Base-by-base conservation (phyloP, 2,329 filamentous ascomycete genomes). In the Harringtonia lauricola region DNA sequence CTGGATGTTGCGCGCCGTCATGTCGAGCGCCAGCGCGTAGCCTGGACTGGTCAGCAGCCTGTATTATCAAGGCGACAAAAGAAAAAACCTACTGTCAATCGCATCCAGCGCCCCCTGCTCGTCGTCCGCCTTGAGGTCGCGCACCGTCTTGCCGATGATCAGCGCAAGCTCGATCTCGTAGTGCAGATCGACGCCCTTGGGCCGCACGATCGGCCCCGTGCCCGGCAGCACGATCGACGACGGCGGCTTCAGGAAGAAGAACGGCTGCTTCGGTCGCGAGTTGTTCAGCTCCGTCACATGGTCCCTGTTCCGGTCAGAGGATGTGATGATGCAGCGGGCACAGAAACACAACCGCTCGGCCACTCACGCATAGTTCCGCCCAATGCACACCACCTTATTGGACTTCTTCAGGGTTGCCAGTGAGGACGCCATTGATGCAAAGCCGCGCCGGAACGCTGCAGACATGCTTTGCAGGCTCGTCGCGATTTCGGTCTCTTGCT, bases 241-340 rank as follows among this genome's bases (percentile, higher is more conserved):
- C 1, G 89, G 68, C 2, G 92, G 92, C 73, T 98, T 98, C 54
- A 96, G 77, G 74, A 98, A 98, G 80, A 95, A 98, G 69, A 98
- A 96, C 22, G 92, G 92, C 65, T 95, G 88, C 63, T 92, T 94
- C 41, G 92, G 92, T 52, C 80, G 79, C 48, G 74, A 72, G 64
- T 83, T 95, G 64, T 88, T 88, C 54, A 98, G 76, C 70, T 98
- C 92, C 51, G 83, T 78, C 59, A 96, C 83, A 66, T 98, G 92
- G 64, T 95, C 92, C 57, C 86, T 92, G n/a, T n/a, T n/a, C n/a
- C n/a, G n/a, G n/a, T n/a, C n/a, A n/a, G n/a, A n/a, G n/a, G n/a
- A n/a, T n/a, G n/a, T n/a, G n/a, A n/a, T n/a, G n/a, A n/a, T n/a
- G n/a, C n/a, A n/a, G n/a, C n/a, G n/a, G n/a, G 13, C 40, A 17